A percentile compares a stretch with the other conserved stretches of the same genome.
These are phyloP conservation scores for Xylariaceae sp. DNA, from an alignment of 2,329 filamentous ascomycete species.

Conservation along the genomic window DNA sequence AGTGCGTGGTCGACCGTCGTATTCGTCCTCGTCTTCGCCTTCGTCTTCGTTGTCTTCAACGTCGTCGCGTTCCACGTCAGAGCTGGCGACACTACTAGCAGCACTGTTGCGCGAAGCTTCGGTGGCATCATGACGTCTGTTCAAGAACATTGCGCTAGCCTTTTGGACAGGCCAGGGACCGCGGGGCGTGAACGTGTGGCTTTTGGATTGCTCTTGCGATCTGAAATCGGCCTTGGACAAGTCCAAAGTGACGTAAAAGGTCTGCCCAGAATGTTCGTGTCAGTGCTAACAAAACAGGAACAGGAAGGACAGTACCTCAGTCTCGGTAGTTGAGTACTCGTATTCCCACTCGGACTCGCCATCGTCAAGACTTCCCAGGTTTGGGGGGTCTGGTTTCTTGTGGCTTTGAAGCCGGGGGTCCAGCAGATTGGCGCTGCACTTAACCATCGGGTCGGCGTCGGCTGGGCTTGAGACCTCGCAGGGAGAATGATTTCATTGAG, in stretches of 20 bases:
- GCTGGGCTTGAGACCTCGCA: conserved; percentile 13
- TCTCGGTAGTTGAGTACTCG: conserved; percentile 59
- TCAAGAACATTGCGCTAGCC: conserved; percentile 22
- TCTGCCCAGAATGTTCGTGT: conserved; percentile 37
- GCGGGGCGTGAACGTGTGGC: conserved; percentile 29
- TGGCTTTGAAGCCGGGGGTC: conserved; percentile 17
- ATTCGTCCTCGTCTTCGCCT: background rate
- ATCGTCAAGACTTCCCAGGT: conserved; percentile 28
- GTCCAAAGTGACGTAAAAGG: conserved; percentile 59
- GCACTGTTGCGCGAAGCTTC: conserved; percentile 8
- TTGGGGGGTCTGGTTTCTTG: conserved; percentile 7
- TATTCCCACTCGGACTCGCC: conserved; percentile 62
- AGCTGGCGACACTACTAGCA: conserved; percentile 15
- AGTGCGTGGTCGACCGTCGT: conserved; percentile 20
- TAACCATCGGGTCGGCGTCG: conserved; percentile 28
- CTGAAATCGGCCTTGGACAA: conserved; percentile 56
- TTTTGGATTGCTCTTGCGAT: conserved; percentile 36
- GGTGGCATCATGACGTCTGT: conserved; percentile 16
- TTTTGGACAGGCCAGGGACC: conserved; percentile 45
- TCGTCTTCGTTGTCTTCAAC: background rate
- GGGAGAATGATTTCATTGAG: conserved; percentile 21
- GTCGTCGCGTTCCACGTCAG: conserved; percentile 21
- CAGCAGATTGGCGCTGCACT: conserved; percentile 10
- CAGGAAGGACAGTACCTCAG: conserved; percentile 41
- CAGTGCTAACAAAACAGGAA: background rate